Conservation (phyloP, 345 rosid species). For the Syzygium jambos region DNA sequence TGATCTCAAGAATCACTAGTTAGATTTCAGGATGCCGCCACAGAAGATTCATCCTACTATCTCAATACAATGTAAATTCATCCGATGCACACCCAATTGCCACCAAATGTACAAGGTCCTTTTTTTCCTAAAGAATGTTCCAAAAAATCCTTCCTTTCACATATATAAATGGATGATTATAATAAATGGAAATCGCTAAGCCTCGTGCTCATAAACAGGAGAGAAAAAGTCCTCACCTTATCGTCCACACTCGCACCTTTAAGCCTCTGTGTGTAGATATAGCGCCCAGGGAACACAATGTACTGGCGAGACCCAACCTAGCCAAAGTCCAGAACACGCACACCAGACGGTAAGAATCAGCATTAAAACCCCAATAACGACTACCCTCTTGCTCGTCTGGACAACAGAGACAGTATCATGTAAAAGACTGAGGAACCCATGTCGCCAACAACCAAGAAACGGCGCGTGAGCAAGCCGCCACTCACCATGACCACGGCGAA, state of each 20-base stretch:
- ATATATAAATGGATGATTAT: neutral
- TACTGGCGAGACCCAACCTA: slow-evolving; percentile 86
- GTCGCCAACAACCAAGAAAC: neutral
- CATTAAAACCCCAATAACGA: slow-evolving; percentile 6
- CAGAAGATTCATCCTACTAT: neutral
- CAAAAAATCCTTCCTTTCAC: neutral
- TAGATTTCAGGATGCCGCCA: neutral
- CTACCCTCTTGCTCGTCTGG: neutral
- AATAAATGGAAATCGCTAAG: neutral
- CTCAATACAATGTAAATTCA: neutral
- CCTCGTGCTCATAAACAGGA: neutral
- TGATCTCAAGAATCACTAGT: neutral
- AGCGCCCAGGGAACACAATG: slow-evolving; percentile 90
- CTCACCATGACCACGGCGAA: slow-evolving; percentile 97
- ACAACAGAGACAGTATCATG: neutral
- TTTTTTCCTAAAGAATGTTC: neutral
- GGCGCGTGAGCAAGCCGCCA: neutral
- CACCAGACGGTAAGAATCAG: neutral
- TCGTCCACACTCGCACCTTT: slow-evolving; percentile 86
- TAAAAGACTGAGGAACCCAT: neutral
- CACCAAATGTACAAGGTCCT: neutral
- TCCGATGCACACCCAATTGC: neutral
- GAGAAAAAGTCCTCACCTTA: slow-evolving; percentile 33
- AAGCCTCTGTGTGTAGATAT: slow-evolving; percentile 64
- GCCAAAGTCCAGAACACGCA: neutral